Evolutionary conservation across 2,329 filamentous ascomycete species (phyloP), one percentile per base, ranked within the genome.

Genomic region (Fusarium circinatum): DNA sequence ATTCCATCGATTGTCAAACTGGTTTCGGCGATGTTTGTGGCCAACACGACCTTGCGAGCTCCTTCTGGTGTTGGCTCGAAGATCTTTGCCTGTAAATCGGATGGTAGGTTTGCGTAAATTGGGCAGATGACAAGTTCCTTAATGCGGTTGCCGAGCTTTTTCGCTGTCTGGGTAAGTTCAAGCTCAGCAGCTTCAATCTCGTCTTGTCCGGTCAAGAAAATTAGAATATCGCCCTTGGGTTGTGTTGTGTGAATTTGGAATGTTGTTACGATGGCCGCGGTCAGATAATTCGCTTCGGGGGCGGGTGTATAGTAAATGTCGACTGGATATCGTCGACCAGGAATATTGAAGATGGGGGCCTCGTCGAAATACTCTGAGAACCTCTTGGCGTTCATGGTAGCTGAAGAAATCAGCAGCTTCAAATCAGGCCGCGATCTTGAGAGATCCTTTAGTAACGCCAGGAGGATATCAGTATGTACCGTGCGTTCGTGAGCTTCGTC

Each of bases 401-500:
- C 96, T 0, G 94, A 98, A 6, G 94, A 96, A 63, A 99, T 98
- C 38, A 99, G 86, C 1, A 99, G 84, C 81, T 96, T 97, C 59
- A 99, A 84, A 70, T 98, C 96, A 7, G 93, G 94, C 47, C 96
- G 86, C 59, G 93, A 93, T 69, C 93, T 88, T 1, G 94, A 92
- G 70, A 98, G 88, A 83, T 98, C 96, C 79, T 98, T 98, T 65
- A 98, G 88, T 39, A 99, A 83, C 17, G 94, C 94, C 67, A 98
- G 89, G 13, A 98, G 83, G 64, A 99, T 95, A 82, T 99, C 96
- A 0, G 96, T 98, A 60, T 94, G 91, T 2, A 98, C 89, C 0
- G 94, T 98, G 75, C 96, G 89, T 81, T 99, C 96, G 88, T 99
- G 96, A 1, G 96, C 96, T 81, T 99, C 96, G 80, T 99, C 96